These are phyloP conservation scores for Pulicaria dysenterica DNA, from an alignment of 129 eudicot species.

Conservation along the genomic window DNA sequence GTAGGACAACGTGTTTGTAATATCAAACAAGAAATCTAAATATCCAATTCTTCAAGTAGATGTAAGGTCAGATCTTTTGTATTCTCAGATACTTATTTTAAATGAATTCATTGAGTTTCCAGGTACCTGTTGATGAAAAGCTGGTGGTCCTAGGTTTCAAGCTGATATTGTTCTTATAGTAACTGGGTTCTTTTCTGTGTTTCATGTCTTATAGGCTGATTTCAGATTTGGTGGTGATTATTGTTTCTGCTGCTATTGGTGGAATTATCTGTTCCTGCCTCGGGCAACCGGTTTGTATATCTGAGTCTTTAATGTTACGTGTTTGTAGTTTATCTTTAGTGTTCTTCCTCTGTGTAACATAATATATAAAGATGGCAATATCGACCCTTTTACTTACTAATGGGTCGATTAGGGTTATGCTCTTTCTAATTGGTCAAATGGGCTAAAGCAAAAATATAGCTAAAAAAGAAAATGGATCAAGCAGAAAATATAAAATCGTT, in stretches of 20 bases:
- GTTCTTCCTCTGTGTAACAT: neutral
- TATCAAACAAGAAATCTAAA: slow-evolving; percentile 94
- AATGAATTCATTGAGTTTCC: slow-evolving; percentile 14
- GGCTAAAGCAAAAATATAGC: neutral
- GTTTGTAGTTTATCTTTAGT: slow-evolving; percentile 26
- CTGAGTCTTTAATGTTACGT: neutral
- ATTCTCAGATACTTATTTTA: slow-evolving; percentile 11
- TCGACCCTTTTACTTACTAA: neutral
- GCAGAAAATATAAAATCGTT: neutral
- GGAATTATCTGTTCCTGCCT: slow-evolving; percentile 92
- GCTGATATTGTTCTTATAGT: slow-evolving; percentile 13
- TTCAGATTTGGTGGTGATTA: slow-evolving; percentile 94
- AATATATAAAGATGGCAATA: neutral
- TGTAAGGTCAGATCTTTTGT: slow-evolving; percentile 66
- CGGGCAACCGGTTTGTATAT: slow-evolving; percentile 93
- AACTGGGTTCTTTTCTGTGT: neutral
- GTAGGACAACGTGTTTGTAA: slow-evolving; percentile 97
- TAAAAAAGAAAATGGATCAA: neutral
- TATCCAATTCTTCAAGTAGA: slow-evolving; percentile 98
- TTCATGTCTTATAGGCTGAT: slow-evolving; percentile 63
- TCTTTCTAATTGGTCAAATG: neutral
- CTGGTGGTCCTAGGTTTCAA: neutral
- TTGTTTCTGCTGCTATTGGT: slow-evolving; percentile 99
- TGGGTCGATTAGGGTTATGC: neutral
- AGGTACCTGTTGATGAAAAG: slow-evolving; percentile 18